These are phyloP conservation scores for Stemphylium vesicarium DNA, from an alignment of 2,329 filamentous ascomycete species.

Conservation along the genomic window DNA sequence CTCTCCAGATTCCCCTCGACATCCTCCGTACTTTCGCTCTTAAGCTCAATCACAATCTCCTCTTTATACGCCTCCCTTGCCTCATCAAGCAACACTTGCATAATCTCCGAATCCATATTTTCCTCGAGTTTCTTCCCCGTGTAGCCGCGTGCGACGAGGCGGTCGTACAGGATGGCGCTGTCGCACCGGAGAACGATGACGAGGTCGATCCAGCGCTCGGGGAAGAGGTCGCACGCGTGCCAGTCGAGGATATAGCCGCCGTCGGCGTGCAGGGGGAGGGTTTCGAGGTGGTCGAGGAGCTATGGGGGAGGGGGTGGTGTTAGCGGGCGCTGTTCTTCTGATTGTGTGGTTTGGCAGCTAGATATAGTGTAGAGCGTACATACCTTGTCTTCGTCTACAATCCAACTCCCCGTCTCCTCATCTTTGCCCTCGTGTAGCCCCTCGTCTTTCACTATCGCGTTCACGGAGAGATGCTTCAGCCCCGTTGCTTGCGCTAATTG, in stretches of 20 bases:
- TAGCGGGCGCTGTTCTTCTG: too few relatives aligned
- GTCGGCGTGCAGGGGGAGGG: conserved; percentile 66
- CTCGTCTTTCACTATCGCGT: conserved; percentile 88
- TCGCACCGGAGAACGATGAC: conserved; percentile 89
- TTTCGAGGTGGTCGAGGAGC: conserved; percentile 88
- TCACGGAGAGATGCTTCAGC: conserved; percentile 83
- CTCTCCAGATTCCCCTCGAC: conserved; percentile 88
- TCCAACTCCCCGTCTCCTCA: conserved; percentile 83
- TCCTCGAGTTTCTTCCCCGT: conserved; percentile 88
- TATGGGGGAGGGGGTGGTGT: conserved; percentile 40
- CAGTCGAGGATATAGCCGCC: conserved; percentile 95
- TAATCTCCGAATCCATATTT: conserved; percentile 96
- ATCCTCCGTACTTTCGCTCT: conserved; percentile 83
- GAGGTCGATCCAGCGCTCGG: conserved; percentile 90
- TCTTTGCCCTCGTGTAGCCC: conserved; percentile 88
- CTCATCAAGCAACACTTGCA: conserved; percentile 91
- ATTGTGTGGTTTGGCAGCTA: too few relatives aligned
- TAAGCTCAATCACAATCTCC: conserved; percentile 87
- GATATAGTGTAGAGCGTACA: not conserved
- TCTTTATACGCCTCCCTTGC: conserved; percentile 85
- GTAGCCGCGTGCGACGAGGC: conserved; percentile 79
- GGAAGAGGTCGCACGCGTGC: conserved; percentile 97
- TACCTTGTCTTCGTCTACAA: conserved; percentile 97
- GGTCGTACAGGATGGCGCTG: conserved; percentile 81
- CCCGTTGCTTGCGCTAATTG: conserved; percentile 76